phyloP scores from a whole-genome alignment of 257 asterid genomes.

The Solanum arcanum region DNA sequence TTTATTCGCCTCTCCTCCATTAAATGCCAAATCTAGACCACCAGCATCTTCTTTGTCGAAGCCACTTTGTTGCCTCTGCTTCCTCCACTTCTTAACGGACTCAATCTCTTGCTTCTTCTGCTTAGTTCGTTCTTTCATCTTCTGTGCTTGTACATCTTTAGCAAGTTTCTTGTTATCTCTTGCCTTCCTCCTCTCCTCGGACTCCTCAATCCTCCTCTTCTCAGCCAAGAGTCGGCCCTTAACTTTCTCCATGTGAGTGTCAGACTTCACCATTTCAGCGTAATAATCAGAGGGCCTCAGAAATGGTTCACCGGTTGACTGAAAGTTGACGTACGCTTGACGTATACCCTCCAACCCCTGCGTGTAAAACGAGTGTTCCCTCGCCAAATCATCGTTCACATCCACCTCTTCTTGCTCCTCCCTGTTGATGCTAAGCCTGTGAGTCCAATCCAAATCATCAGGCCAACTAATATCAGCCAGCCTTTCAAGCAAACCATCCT shows the following conservation, averaged over 20 bases:
- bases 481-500: slow-evolving; percentile 64
- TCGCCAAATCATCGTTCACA: slow-evolving; percentile 67
- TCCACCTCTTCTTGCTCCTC: slow-evolving; percentile 58
- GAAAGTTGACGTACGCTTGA: slow-evolving; percentile 47
- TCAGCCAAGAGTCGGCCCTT: slow-evolving; percentile 76
- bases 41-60: slow-evolving; percentile 37
- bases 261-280: slow-evolving; percentile 91
- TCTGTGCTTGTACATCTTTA: slow-evolving; percentile 71
- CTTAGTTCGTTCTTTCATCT: slow-evolving; percentile 64
- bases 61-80: slow-evolving; percentile 74
- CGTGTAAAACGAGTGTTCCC: slow-evolving; percentile 77
- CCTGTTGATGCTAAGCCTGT: slow-evolving; percentile 50
- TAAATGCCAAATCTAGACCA: slow-evolving; percentile 46
- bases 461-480: slow-evolving; percentile 77
- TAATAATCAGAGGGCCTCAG: slow-evolving; percentile 80
- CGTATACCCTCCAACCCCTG: slow-evolving; percentile 85
- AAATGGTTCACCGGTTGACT: slow-evolving; percentile 48
- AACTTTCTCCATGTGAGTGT: slow-evolving; percentile 81
- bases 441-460: slow-evolving; percentile 53
- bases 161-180: slow-evolving; percentile 85
- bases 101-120: slow-evolving; percentile 90
- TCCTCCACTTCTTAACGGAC: slow-evolving; percentile 91
- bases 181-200: slow-evolving; percentile 80
- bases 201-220: slow-evolving; percentile 68
- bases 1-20: slow-evolving; percentile 31